These are phyloP conservation scores for Secale cereale DNA, from an alignment of 176 grass and related monocot species.

Conservation along the genomic window DNA sequence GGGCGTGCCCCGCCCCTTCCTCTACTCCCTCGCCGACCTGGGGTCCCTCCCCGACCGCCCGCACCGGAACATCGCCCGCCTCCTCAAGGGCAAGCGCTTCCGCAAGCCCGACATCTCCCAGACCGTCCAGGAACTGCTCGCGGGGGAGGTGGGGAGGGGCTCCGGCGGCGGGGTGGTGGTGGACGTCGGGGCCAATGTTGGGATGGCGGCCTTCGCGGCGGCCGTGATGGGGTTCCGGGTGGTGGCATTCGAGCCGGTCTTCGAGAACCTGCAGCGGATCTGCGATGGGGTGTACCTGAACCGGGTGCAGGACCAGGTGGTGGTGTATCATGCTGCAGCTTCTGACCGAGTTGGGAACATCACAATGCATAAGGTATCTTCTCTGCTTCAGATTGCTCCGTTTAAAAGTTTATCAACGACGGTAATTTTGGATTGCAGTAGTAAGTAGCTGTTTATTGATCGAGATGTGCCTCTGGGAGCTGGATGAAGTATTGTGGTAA, in stretches of 20 bases:
- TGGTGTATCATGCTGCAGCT: constrained; percentile 47
- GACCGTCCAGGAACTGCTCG: constrained; percentile 68
- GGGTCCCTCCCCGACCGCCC: constrained; percentile 66
- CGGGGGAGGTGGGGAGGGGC: constrained; percentile 22
- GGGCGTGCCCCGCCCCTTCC: constrained; percentile 67
- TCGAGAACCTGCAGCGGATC: constrained; percentile 84
- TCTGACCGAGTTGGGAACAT: constrained; percentile 81
- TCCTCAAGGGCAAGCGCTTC: constrained; percentile 84
- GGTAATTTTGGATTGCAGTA: neutral
- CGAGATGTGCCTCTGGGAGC: neutral
- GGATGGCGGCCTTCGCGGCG: constrained; percentile 82
- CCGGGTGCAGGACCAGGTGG: constrained; percentile 46
- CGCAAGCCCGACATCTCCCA: constrained; percentile 80
- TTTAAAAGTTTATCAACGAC: neutral
- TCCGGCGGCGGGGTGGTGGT: constrained; percentile 50
- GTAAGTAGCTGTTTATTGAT: neutral
- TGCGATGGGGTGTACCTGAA: constrained; percentile 80
- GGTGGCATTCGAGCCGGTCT: constrained; percentile 77
- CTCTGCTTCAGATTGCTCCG: neutral
- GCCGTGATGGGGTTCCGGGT: constrained; percentile 87
- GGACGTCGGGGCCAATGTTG: constrained; percentile 87
- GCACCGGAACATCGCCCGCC: constrained; percentile 76
- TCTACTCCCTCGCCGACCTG: constrained; percentile 86
- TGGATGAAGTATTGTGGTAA: neutral
- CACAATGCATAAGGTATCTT: constrained; percentile 59